Base-by-base conservation (phyloP, 441 rosid genomes). In the Populus hybrid region DNA sequence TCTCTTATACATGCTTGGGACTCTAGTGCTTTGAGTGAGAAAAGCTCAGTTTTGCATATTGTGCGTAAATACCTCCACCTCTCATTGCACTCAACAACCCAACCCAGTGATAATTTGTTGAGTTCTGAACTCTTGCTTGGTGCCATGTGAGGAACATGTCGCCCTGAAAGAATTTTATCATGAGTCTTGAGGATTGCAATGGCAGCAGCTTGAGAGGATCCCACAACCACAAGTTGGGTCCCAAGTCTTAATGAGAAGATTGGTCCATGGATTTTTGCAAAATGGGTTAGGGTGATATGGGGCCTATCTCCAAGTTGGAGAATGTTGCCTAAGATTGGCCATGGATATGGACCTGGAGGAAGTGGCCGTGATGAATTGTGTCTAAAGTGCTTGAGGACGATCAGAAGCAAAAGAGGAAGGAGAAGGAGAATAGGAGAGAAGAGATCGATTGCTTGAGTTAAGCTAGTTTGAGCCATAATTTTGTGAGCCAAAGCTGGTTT, bases 281-380 rank as follows among this genome's bases (percentile, higher is more conserved):
- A 67, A 6, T 64, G 76, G 36, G 86, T 74, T 18, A 85, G 68
- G 9, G 78, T 12, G 45, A 76, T 18, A 38, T 83, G 86, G 45
- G 85, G 84, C 59, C 74, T 80, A 14, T 8, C 53, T 64, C 87
- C 87, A 9, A 86, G 42, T 35, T 84, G 89, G n/a, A 82, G 79
- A 12, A 84, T 45, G 31, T 86, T 84, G 72, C 89, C 87, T 31
- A 84, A 23, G 70, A 84, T 69, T n/a, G 87, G 84, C 84, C 87
- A 84, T 70, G 78, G 74, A 71, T 26, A 59, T 38, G 89, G 86
- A 23, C 89, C 89, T 36, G 89, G 86, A 64, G 89, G 89, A 36
- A 82, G 70, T 11, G 79, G 79, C 28, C 74, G 74, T 0, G 16
- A 23, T 33, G 77, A 35, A 12, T 14, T 12, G 20, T 77, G 23